A percentile compares a stretch with the other conserved stretches of the same genome.
phyloP scores from a whole-genome alignment of 2,329 filamentous ascomycete species.

The Colletotrichum lentis region DNA sequence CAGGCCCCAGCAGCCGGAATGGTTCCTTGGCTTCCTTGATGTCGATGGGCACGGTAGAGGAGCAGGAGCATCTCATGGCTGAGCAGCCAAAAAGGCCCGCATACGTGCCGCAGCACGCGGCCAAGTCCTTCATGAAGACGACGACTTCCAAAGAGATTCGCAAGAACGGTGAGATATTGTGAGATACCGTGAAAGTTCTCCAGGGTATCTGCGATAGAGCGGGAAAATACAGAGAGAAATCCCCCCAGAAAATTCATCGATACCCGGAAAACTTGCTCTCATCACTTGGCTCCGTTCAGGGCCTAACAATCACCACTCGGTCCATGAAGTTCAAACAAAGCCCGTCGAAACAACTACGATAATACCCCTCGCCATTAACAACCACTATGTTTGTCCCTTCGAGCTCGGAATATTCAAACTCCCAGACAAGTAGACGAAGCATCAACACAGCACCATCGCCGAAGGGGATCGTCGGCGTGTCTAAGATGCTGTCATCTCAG shows the following conservation, averaged over 20 bases:
- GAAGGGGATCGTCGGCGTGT: background rate
- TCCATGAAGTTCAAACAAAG: background rate
- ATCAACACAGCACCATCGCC: background rate
- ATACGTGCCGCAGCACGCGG: slow-evolving; percentile 52
- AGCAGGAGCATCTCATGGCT: slow-evolving; percentile 28
- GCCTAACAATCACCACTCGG: background rate
- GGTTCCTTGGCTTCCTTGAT: slow-evolving; percentile 23
- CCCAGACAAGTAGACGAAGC: background rate
- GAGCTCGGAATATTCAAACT: background rate
- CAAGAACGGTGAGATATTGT: slow-evolving; percentile 50
- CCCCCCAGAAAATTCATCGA: background rate
- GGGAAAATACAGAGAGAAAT: background rate
- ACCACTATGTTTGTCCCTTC: background rate
- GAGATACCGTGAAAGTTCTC: slow-evolving; percentile 42
- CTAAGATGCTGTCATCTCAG: slow-evolving; percentile 7
- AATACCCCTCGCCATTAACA: background rate
- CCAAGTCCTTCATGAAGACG: slow-evolving; percentile 52
- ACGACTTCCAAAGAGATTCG: slow-evolving; percentile 52
- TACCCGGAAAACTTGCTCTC: slow-evolving; percentile 8
- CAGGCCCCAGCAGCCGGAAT: slow-evolving; percentile 11
- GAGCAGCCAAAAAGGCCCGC: slow-evolving; percentile 23
- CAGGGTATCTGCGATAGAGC: too few species aligned
- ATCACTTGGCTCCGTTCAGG: background rate
- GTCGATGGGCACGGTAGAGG: slow-evolving; percentile 14
- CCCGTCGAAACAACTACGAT: background rate